A percentile compares a stretch with the other conserved stretches of the same genome.
phyloP scores from a whole-genome alignment of 805 yeast species.

The Zygotorulaspora danielsina region DNA sequence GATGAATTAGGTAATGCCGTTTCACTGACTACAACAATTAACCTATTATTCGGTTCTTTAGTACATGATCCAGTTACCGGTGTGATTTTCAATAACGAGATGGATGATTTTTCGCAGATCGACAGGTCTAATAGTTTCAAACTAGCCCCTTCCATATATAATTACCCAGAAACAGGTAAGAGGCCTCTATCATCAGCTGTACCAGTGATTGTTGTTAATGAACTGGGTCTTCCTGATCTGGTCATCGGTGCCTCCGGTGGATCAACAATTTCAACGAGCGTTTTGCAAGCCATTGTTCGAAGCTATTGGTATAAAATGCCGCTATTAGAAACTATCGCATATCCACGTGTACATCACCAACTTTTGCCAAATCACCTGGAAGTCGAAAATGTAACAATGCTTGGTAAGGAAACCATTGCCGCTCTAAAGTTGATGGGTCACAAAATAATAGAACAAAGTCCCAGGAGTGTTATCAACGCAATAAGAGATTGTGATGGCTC shows the following conservation, averaged over 20 bases:
- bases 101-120: slow-evolving; percentile 91
- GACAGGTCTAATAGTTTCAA: slow-evolving; percentile 68
- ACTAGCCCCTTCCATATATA: slow-evolving; percentile 74
- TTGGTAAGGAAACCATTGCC: slow-evolving; percentile 40
- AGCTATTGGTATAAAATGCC: slow-evolving; percentile 54
- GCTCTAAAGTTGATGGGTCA: slow-evolving; percentile 48
- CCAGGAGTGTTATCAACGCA: slow-evolving; percentile 57
- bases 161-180: slow-evolving; percentile 67
- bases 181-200: slow-evolving; percentile 83
- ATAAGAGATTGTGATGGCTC: slow-evolving; percentile 40
- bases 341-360: slow-evolving; percentile 87
- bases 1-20: slow-evolving; percentile 77
- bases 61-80: slow-evolving; percentile 83
- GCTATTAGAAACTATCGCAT: slow-evolving; percentile 64
- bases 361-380: slow-evolving; percentile 65
- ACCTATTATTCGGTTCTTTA: slow-evolving; percentile 74
- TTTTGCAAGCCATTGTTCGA: slow-evolving; percentile 75
- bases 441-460: slow-evolving; percentile 38
- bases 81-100: slow-evolving; percentile 76
- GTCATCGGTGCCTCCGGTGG: slow-evolving; percentile 95
- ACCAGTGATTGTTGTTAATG: slow-evolving; percentile 62
- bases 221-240: slow-evolving; percentile 50
- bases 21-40: slow-evolving; percentile 83
- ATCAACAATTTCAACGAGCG: slow-evolving; percentile 74
- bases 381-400: slow-evolving; percentile 50